Conservation (phyloP, 208 protist species). For the Porcisia deanei region DNA sequence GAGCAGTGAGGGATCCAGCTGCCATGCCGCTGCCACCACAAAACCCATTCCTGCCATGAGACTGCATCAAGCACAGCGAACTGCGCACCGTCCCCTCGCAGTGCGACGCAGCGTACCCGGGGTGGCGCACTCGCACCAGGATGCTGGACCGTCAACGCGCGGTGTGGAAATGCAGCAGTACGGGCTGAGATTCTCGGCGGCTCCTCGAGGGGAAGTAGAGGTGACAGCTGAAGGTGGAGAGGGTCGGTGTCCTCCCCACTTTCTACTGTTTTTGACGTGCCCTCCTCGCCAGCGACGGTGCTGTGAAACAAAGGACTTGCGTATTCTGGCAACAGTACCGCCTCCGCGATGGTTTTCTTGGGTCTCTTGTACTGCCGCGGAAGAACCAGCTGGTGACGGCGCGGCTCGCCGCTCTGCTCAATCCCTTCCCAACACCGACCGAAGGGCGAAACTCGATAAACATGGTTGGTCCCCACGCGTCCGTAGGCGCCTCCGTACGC, state of each 20-base stretch:
- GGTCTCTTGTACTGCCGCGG: conserved; percentile 27
- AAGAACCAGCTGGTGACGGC: conserved; percentile 26
- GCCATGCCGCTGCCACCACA: conserved; percentile 14
- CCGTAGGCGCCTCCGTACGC: conserved; percentile 70
- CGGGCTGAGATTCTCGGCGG: not conserved
- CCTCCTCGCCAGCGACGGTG: not conserved
- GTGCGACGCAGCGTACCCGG: conserved; percentile 13
- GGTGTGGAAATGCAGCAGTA: not conserved
- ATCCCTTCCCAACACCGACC: conserved; percentile 55
- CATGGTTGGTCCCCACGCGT: conserved; percentile 4
- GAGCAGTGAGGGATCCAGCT: not conserved
- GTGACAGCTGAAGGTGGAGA: not conserved
- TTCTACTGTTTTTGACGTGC: not conserved
- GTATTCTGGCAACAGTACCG: conserved; percentile 23
- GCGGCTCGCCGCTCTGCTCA: conserved; percentile 23
- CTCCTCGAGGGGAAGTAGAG: not conserved
- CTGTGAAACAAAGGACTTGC: conserved; percentile 19
- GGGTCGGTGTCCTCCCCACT: not conserved
- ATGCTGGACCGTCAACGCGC: not conserved
- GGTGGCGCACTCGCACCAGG: not conserved
- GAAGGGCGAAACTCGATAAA: conserved; percentile 77
- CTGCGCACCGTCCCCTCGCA: not conserved
- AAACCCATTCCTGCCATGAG: conserved; percentile 22
- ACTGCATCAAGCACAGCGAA: conserved; percentile 16
- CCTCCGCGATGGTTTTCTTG: conserved; percentile 34